Conservation (phyloP, 75 land plant species). For the Pinus albicaulis region DNA sequence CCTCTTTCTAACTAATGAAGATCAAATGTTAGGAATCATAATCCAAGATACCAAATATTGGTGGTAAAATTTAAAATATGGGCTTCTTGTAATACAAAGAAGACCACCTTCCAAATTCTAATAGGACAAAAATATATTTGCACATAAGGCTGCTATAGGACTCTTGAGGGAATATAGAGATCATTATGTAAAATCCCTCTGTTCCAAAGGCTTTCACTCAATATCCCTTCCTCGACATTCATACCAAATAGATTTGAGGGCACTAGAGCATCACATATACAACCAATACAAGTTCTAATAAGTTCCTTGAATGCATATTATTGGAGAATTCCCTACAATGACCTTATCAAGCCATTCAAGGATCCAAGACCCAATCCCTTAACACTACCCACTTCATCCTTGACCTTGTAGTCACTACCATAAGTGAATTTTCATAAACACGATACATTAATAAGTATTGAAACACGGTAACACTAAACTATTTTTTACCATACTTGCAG, state of each 20-base stretch:
- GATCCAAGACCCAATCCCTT: neutral
- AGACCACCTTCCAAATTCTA: conserved; percentile 65
- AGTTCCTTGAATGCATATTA: neutral
- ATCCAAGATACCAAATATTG: conserved; percentile 67
- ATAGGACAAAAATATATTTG: conserved; percentile 61
- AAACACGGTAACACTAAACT: neutral
- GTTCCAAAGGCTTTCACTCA: conserved; percentile 49
- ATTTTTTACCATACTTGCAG: neutral
- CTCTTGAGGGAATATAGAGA: conserved; percentile 51
- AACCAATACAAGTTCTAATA: neutral
- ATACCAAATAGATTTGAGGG: neutral
- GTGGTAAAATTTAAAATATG: conserved; percentile 42
- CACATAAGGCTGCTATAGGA: conserved; percentile 33
- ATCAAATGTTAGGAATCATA: conserved; percentile 46
- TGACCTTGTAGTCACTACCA: neutral
- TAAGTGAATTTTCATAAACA: neutral
- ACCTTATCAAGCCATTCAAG: conserved; percentile 3
- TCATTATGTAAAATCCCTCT: conserved; percentile 44
- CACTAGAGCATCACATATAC: neutral
- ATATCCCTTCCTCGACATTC: conserved; percentile 19
- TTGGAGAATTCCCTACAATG: neutral
- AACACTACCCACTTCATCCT: neutral
- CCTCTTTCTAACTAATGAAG: conserved; percentile 37
- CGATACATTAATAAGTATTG: neutral
- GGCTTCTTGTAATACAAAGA: conserved; percentile 22